These are phyloP conservation scores for Dittrichia graveolens DNA, from an alignment of 129 eudicot genomes.

Conservation along the genomic window DNA sequence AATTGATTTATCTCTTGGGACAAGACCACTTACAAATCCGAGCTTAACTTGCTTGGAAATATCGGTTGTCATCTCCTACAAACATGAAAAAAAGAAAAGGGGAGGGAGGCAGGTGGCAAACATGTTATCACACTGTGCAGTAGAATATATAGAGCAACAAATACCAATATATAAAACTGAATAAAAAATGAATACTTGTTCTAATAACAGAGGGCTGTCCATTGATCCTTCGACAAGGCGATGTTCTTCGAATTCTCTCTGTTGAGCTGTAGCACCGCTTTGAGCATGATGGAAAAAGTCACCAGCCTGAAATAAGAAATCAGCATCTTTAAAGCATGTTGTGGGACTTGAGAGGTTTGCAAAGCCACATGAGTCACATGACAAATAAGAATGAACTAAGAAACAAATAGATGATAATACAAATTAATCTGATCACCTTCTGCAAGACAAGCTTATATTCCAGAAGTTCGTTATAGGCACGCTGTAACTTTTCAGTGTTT, in stretches of 20 bases:
- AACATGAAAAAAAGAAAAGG: too few species aligned
- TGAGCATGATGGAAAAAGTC: conserved; percentile 67
- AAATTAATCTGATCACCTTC: conserved; percentile 52
- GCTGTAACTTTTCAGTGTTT: conserved; percentile 71
- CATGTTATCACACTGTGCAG: conserved; percentile 21
- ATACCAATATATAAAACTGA: conserved; percentile 3
- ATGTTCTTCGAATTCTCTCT: conserved; percentile 49
- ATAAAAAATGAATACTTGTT: conserved; percentile 52
- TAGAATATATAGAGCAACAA: neutral
- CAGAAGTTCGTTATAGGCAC: conserved; percentile 69
- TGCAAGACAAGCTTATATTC: conserved; percentile 84
- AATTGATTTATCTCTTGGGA: conserved; percentile 71
- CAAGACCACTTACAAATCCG: conserved; percentile 78
- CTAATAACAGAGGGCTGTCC: conserved; percentile 79
- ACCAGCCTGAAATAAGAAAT: conserved; percentile 56
- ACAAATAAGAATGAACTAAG: conserved; percentile 7
- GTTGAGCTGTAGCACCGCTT: conserved; percentile 56
- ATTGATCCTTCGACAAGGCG: conserved; percentile 59
- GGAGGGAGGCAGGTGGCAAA: too few species aligned
- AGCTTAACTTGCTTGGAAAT: conserved; percentile 70
- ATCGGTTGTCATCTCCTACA: conserved; percentile 66
- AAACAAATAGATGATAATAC: neutral
- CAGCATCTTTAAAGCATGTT: conserved; percentile 9
- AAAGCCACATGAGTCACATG: too few species aligned
- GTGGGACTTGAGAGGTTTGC: too few species aligned